Evolutionary conservation across 1,284 basidiomycete species (phyloP).

Genomic region (Heterobasidion irregulare): DNA sequence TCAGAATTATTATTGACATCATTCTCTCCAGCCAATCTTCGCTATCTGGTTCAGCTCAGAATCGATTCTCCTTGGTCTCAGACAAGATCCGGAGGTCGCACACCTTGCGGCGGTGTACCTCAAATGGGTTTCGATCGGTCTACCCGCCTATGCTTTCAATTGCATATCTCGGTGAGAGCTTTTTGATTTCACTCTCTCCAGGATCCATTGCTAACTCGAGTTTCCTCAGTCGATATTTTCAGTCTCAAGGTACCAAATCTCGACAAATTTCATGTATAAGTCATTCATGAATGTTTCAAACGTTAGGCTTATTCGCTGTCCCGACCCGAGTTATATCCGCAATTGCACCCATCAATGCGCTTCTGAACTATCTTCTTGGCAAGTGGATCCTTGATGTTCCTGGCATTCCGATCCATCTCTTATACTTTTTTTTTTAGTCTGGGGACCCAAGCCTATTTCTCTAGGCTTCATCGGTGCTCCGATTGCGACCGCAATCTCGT

Average conservation of each 20-base stretch:
- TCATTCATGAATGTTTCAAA: not conserved
- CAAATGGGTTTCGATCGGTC: constrained; percentile 68
- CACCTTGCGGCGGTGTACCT: constrained; percentile 72
- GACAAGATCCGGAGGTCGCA: constrained; percentile 86
- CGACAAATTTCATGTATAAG: not conserved
- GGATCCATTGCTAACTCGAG: constrained; percentile 17
- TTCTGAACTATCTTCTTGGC: constrained; percentile 82
- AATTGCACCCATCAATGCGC: constrained; percentile 80
- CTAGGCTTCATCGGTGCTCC: constrained; percentile 94
- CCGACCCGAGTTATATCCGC: constrained; percentile 83
- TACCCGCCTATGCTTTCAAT: constrained; percentile 86
- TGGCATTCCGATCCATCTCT: constrained; percentile 1
- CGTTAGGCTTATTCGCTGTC: constrained; percentile 69
- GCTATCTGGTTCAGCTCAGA: constrained; percentile 81
- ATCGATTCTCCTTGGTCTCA: constrained; percentile 64
- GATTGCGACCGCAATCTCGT: constrained; percentile 81
- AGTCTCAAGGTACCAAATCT: constrained; percentile 60
- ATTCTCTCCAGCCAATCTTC: constrained; percentile 46
- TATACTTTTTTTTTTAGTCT: constrained; percentile 41
- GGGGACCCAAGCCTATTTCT: constrained; percentile 71
- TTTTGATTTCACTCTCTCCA: constrained; percentile 13
- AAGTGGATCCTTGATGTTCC: constrained; percentile 7
- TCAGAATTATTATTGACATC: not conserved
- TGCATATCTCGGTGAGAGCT: constrained; percentile 47
- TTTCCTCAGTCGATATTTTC: constrained; percentile 69